These are phyloP conservation scores for Xylaria multiplex DNA, from an alignment of 2,329 filamentous ascomycete genomes.

Conservation along the genomic window DNA sequence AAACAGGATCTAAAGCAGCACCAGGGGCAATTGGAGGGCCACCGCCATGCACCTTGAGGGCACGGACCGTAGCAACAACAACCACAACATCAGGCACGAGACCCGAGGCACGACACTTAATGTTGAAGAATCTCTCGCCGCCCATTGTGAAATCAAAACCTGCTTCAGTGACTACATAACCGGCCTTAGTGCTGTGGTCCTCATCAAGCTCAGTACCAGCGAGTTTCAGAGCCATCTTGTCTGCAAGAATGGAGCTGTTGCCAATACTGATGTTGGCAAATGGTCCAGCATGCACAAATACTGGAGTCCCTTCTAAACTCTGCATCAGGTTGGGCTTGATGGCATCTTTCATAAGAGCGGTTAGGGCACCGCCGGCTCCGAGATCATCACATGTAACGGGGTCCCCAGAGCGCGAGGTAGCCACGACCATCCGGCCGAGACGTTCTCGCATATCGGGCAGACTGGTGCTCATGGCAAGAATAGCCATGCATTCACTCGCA, in stretches of 20 bases:
- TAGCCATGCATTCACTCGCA: slow-evolving; percentile 97
- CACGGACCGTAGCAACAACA: slow-evolving; percentile 93
- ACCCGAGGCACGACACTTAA: slow-evolving; percentile 96
- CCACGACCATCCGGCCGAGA: slow-evolving; percentile 94
- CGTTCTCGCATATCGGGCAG: slow-evolving; percentile 91
- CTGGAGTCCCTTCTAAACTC: slow-evolving; percentile 93
- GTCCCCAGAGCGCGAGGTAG: slow-evolving; percentile 83
- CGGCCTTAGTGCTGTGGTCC: slow-evolving; percentile 81
- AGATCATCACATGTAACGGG: slow-evolving; percentile 97
- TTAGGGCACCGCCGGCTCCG: slow-evolving; percentile 89
- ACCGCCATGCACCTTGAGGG: slow-evolving; percentile 95
- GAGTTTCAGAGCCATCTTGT: slow-evolving; percentile 95
- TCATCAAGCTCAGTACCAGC: slow-evolving; percentile 94
- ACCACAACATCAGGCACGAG: slow-evolving; percentile 93
- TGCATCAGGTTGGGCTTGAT: slow-evolving; percentile 99
- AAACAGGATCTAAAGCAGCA: slow-evolving; percentile 84
- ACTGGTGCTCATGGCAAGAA: slow-evolving; percentile 90
- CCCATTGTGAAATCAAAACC: slow-evolving; percentile 99
- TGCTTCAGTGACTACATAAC: slow-evolving; percentile 95
- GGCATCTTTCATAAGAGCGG: slow-evolving; percentile 95
- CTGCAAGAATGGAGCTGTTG: slow-evolving; percentile 92
- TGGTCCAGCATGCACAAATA: slow-evolving; percentile 96
- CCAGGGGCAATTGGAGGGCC: slow-evolving; percentile 93
- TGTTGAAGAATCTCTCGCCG: slow-evolving; percentile 99
- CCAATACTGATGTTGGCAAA: slow-evolving; percentile 99